Percentiles rank a stretch among this genome's conserved stretches.
Conservation (phyloP, 257 asterid genomes). For the Datura wrightii region DNA sequence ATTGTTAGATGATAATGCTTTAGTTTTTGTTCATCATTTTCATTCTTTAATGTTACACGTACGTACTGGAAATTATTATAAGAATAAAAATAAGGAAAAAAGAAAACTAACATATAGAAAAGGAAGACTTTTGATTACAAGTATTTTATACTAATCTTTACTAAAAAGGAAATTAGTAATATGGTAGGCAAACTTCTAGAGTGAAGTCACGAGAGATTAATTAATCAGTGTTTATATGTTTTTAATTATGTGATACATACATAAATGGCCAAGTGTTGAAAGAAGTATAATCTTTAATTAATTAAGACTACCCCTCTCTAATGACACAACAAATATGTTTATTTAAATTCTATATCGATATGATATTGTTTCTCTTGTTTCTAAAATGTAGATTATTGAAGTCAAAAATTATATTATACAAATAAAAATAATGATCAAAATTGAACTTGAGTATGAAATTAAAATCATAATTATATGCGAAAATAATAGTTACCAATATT, state of each 20-base stretch:
- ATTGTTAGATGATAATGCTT: neutral
- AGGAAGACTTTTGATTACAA: neutral
- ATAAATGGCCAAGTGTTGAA: neutral
- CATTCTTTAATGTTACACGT: neutral
- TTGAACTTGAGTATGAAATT: neutral
- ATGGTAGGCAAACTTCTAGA: constrained; percentile 2
- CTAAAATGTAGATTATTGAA: neutral
- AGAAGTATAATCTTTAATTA: neutral
- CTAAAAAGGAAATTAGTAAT: neutral
- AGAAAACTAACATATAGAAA: neutral
- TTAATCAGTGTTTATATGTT: neutral
- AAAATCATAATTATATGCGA: neutral
- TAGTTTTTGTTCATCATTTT: neutral
- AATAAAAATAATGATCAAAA: neutral
- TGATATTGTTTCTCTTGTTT: neutral
- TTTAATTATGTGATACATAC: neutral
- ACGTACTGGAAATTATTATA: neutral
- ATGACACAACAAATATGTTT: neutral
- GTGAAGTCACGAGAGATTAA: neutral
- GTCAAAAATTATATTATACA: neutral
- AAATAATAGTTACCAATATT: neutral
- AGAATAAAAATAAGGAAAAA: neutral
- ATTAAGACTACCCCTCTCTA: neutral
- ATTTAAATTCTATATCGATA: neutral
- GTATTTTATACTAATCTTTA: neutral